Conservation (phyloP, 2,329 filamentous ascomycete species). For the Ceratocystiopsis brevicomis region DNA sequence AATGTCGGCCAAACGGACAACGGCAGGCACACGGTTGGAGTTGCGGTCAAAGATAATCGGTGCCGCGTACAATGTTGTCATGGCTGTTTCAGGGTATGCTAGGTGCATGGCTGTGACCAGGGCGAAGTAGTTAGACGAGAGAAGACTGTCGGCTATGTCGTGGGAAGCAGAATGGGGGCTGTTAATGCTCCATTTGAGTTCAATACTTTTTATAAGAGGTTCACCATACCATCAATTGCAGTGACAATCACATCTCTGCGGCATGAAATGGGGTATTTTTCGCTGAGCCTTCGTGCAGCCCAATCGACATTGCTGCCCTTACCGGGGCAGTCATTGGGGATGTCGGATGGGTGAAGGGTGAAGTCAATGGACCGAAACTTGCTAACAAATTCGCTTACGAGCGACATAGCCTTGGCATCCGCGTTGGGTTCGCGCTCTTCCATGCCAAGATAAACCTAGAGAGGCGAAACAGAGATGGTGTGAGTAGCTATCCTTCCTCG, state of each 20-base stretch:
- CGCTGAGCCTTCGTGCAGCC: conserved; percentile 47
- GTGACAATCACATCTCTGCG: conserved; percentile 49
- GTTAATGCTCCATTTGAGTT: not conserved
- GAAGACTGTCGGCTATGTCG: conserved; percentile 49
- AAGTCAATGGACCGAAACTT: conserved; percentile 48
- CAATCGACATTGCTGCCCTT: conserved; percentile 60
- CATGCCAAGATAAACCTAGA: conserved; percentile 53
- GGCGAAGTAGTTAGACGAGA: conserved; percentile 48
- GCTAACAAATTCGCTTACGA: conserved; percentile 43
- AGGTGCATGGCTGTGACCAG: conserved; percentile 45
- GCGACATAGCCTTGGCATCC: conserved; percentile 39
- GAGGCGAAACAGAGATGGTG: not conserved
- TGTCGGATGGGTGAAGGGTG: conserved; percentile 46
- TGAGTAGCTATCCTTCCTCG: no score
- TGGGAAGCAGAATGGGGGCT: not conserved
- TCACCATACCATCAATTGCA: conserved; percentile 47
- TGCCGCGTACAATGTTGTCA: conserved; percentile 46
- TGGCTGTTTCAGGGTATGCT: conserved; percentile 36
- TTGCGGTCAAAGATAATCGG: conserved; percentile 61
- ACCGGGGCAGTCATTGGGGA: conserved; percentile 49
- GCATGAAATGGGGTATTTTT: conserved; percentile 32
- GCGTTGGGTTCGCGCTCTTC: conserved; percentile 46
- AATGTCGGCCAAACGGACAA: conserved; percentile 53
- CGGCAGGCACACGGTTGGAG: conserved; percentile 44
- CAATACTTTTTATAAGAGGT: not conserved